Conservation (phyloP, 1,284 basidiomycete species). For the Chalciporus piperatoides region DNA sequence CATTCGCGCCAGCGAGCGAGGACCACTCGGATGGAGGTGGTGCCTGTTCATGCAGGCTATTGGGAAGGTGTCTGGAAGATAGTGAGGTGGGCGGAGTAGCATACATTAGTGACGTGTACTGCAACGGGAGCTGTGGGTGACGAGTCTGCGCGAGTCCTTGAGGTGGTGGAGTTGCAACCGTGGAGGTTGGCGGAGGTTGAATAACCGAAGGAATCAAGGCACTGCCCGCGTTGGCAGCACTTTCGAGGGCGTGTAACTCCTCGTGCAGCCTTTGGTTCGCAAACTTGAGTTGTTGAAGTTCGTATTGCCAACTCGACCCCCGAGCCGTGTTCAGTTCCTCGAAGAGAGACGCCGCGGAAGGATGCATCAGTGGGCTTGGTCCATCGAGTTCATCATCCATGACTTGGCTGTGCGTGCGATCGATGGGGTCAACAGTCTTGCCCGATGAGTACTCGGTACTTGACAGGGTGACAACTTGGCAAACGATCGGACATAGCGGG, state of each 20-base stretch:
- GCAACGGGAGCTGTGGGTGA: slow-evolving; percentile 3
- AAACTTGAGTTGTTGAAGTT: slow-evolving; percentile 80
- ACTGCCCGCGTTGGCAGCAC: slow-evolving; percentile 6
- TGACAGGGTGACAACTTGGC: slow-evolving; percentile 30
- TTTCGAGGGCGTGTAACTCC: slow-evolving; percentile 60
- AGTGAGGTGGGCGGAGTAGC: slow-evolving; percentile 3
- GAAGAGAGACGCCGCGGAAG: slow-evolving; percentile 54
- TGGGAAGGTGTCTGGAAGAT: slow-evolving; percentile 4
- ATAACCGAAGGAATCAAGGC: not conserved
- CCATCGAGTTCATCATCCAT: not conserved
- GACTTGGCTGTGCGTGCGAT: not conserved
- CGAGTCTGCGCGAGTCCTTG: not conserved
- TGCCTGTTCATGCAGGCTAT: slow-evolving; percentile 20
- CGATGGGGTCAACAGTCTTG: not conserved
- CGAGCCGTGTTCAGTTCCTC: slow-evolving; percentile 65
- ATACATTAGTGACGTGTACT: slow-evolving; percentile 8
- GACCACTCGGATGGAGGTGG: slow-evolving; percentile 29
- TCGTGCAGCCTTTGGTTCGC: slow-evolving; percentile 70
- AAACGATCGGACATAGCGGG: slow-evolving; percentile 28
- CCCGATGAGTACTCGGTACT: slow-evolving; percentile 3
- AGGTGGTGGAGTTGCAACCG: not conserved
- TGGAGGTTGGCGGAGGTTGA: slow-evolving; percentile 1
- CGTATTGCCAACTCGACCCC: slow-evolving; percentile 87
- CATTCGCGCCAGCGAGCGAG: slow-evolving; percentile 31
- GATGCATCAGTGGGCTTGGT: slow-evolving; percentile 22